Percentiles rank a stretch among this genome's conserved stretches.
Evolutionary conservation across 1,139 yeast species (phyloP).

Genomic region (Hemisphaericaspora xylanilytica): DNA sequence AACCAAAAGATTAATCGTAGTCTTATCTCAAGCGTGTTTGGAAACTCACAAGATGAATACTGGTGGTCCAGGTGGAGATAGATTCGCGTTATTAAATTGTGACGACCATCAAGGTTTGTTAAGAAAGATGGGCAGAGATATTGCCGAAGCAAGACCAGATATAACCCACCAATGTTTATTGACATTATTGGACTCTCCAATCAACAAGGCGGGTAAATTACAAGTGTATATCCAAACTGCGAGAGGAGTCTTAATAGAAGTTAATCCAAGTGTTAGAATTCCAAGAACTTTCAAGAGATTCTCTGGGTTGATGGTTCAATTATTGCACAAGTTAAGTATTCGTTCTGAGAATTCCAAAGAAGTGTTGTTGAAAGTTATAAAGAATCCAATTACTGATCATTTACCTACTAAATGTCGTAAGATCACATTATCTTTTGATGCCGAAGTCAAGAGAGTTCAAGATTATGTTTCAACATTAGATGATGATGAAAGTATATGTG

Average conservation of each 20-base stretch:
- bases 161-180: constrained; percentile 94
- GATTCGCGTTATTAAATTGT: constrained; percentile 89
- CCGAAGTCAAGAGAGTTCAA: constrained; percentile 82
- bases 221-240: constrained; percentile 97
- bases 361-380: constrained; percentile 86
- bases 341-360: constrained; percentile 95
- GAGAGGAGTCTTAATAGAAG: constrained; percentile 89
- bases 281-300: constrained; percentile 98
- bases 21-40: constrained; percentile 88
- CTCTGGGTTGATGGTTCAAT: constrained; percentile 96
- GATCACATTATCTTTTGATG: constrained; percentile 90
- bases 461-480: constrained; percentile 81
- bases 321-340: constrained; percentile 86
- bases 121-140: constrained; percentile 94
- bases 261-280: constrained; percentile 93
- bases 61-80: constrained; percentile 81
- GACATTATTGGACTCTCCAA: constrained; percentile 91
- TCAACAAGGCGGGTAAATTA: constrained; percentile 93
- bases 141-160: constrained; percentile 97
- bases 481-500: constrained; percentile 91
- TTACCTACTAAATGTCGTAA: constrained; percentile 94
- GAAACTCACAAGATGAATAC: constrained; percentile 88
- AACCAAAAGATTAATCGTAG: constrained; percentile 85
- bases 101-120: constrained; percentile 97
- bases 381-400: constrained; percentile 95